A percentile compares a stretch with the other conserved stretches of the same genome.
Conservation (phyloP, 306 rosid species). For the Lathyrus sativus region DNA sequence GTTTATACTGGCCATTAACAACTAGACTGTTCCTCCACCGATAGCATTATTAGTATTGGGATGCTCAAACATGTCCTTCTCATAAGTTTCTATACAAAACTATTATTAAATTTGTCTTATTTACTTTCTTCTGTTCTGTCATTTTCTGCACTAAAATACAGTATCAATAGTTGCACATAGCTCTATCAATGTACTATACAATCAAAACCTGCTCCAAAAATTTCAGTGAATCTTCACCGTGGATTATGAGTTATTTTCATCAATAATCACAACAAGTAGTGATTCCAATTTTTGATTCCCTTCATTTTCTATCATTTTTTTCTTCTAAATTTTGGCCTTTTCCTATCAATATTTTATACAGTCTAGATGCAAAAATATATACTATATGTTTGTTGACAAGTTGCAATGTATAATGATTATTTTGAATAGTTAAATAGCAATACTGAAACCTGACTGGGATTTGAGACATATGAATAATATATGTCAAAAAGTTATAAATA, state of each 20-base stretch:
- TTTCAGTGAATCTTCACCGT: constrained; percentile 31
- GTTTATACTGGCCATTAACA: background rate
- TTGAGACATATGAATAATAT: background rate
- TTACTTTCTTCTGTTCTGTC: constrained; percentile 19
- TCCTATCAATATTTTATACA: constrained; percentile 21
- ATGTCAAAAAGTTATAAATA: background rate
- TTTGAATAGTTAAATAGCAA: background rate
- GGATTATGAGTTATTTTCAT: constrained; percentile 4
- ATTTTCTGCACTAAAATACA: background rate
- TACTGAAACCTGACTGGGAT: constrained; percentile 39
- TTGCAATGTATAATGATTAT: constrained; percentile 3
- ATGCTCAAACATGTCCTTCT: constrained; percentile 15
- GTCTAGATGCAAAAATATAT: constrained; percentile 19
- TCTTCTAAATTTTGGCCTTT: background rate
- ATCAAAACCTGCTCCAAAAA: background rate
- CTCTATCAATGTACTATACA: constrained; percentile 5
- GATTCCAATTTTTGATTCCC: constrained; percentile 47
- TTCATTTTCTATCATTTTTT: constrained; percentile 22
- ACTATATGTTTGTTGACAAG: background rate
- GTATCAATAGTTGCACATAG: constrained; percentile 11
- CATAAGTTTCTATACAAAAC: constrained; percentile 15
- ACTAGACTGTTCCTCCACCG: constrained; percentile 11
- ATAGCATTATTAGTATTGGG: constrained; percentile 17
- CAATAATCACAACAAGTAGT: background rate
- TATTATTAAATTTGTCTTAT: constrained; percentile 3